These are phyloP conservation scores for Tulasnella sp. DNA, from an alignment of 768 basidiomycete species.

Conservation along the genomic window DNA sequence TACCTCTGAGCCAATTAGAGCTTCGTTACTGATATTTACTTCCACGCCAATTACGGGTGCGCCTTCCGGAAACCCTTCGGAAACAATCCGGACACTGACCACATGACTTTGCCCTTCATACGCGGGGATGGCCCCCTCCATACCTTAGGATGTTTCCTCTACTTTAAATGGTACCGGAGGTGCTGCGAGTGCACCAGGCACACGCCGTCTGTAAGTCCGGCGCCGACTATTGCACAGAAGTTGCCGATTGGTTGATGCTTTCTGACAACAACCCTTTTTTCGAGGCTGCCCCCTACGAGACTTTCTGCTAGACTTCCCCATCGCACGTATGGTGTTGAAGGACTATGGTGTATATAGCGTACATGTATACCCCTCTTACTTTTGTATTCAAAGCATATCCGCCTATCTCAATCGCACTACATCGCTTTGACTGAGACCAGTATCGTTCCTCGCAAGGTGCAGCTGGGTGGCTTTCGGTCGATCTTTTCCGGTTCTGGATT, in stretches of 20 bases:
- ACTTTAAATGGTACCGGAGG: constrained; percentile 25
- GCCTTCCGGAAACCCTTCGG: no score
- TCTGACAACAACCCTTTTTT: neutral
- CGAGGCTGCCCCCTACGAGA: constrained; percentile 28
- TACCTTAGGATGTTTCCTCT: constrained; percentile 21
- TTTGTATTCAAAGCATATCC: neutral
- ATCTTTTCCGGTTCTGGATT: no score
- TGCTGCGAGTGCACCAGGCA: constrained; percentile 27
- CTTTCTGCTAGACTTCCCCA: constrained; percentile 12
- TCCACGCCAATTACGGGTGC: no score
- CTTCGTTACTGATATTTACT: no score
- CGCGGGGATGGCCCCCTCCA: constrained; percentile 16
- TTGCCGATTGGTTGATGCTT: neutral
- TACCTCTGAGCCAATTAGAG: no score
- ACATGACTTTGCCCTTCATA: neutral
- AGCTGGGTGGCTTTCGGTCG: no score
- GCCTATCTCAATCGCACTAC: no score
- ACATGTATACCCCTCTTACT: neutral
- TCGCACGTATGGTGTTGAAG: neutral
- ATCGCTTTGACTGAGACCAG: no score
- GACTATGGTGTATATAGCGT: neutral
- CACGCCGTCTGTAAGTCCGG: constrained; percentile 25
- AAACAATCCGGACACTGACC: neutral
- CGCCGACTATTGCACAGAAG: neutral
- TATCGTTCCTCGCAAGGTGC: no score